Conservation (phyloP, 2,329 filamentous ascomycete species). For the Colletotrichum camelliae region DNA sequence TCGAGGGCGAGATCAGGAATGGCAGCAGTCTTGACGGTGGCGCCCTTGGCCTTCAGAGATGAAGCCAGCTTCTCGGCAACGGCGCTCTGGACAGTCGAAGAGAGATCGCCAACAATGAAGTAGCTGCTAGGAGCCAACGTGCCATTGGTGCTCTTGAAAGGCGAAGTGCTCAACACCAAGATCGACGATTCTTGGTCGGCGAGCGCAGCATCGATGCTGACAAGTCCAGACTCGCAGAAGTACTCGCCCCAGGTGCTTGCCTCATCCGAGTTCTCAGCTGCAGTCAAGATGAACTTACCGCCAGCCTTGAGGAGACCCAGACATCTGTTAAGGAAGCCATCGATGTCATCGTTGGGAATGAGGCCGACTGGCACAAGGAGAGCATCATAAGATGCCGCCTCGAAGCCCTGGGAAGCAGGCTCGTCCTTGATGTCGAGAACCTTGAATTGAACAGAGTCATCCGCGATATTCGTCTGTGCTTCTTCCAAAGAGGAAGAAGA, state of each 20-base stretch:
- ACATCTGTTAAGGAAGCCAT: slow-evolving; percentile 25
- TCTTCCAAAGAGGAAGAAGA: background rate
- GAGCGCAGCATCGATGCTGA: slow-evolving; percentile 40
- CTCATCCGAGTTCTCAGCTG: slow-evolving; percentile 13
- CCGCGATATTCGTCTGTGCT: slow-evolving; percentile 46
- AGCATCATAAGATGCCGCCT: slow-evolving; percentile 36
- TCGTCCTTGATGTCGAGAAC: slow-evolving; percentile 37
- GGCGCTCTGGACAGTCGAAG: background rate
- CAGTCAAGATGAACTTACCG: slow-evolving; percentile 32
- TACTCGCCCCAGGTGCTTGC: slow-evolving; percentile 24
- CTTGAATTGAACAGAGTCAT: slow-evolving; percentile 38
- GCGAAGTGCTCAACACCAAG: background rate
- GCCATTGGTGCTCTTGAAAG: background rate
- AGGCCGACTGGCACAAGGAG: slow-evolving; percentile 36
- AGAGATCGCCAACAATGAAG: background rate
- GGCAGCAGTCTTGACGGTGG: background rate
- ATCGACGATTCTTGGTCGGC: background rate
- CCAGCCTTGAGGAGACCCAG: slow-evolving; percentile 30
- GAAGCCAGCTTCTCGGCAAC: background rate
- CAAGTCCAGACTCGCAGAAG: slow-evolving; percentile 33
- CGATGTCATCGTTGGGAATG: slow-evolving; percentile 33
- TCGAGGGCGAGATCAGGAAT: background rate
- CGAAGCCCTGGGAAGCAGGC: slow-evolving; percentile 37
- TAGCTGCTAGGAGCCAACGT: background rate
- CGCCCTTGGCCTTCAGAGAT: background rate